Evolutionary conservation across 208 protist species (phyloP).

Genomic region (Porcisia hertigi): DNA sequence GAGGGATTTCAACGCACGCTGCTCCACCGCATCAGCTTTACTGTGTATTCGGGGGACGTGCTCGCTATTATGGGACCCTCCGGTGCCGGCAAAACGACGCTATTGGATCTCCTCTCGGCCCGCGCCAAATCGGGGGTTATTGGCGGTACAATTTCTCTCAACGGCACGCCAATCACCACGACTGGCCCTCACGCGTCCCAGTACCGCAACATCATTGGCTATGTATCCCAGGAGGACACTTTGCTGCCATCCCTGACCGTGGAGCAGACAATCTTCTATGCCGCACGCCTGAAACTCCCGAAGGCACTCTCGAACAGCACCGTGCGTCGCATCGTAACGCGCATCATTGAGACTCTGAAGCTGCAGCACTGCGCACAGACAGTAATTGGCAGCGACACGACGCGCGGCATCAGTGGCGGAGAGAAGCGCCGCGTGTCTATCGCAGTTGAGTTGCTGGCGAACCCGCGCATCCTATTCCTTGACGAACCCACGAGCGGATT

Average conservation of each 20-base stretch:
- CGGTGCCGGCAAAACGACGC: conserved; percentile 90
- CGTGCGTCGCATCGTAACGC: conserved; percentile 66
- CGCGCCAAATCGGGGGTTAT: conserved; percentile 56
- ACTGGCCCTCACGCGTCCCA: conserved; percentile 22
- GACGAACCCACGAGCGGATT: conserved; percentile 93
- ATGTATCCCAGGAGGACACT: conserved; percentile 93
- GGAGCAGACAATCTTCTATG: conserved; percentile 86
- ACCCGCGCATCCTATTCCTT: conserved; percentile 91
- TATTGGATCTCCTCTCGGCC: conserved; percentile 84
- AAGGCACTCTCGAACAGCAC: conserved; percentile 66
- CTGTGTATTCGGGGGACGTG: conserved; percentile 76
- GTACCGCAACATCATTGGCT: conserved; percentile 90
- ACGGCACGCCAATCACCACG: conserved; percentile 59
- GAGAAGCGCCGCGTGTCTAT: conserved; percentile 92
- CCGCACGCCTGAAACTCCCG: conserved; percentile 89
- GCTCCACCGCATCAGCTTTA: conserved; percentile 79
- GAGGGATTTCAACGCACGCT: conserved; percentile 40
- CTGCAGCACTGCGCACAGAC: conserved; percentile 83
- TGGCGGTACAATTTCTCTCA: conserved; percentile 62
- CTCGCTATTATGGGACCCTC: conserved; percentile 91
- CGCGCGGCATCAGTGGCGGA: conserved; percentile 90
- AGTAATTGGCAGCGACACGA: conserved; percentile 62
- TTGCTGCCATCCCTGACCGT: conserved; percentile 89
- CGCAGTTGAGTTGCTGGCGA: conserved; percentile 90
- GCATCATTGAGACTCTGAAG: conserved; percentile 66